Base-by-base conservation (phyloP, 768 basidiomycete genomes). In the Boletus pseudopeckii region DNA sequence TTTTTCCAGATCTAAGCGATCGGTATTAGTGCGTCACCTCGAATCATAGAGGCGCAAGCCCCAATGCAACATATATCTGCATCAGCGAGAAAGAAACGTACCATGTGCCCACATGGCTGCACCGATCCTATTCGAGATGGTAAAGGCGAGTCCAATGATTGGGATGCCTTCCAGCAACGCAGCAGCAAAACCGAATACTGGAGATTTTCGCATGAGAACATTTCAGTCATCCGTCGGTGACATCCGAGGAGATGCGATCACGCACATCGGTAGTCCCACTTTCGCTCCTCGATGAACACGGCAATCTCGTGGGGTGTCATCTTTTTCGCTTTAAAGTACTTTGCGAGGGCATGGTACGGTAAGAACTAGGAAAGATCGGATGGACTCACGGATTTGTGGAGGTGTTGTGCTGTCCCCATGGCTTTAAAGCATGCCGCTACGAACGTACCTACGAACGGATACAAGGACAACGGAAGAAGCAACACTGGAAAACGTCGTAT, bases 101-200 rank as follows among this genome's bases (percentile, higher is more conserved):
- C 26, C 89, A 58, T 86, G 83, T 5, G 90, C 89, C 88, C 92
- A 97, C 94, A 97, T 96, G 1, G 92, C 92, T 3, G 92, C 94
- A 6, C 94, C 93, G 26, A 96, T 81, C 8, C 91, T 79, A 65
- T 96, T 95, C 0, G 92, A 93, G 17, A 96, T 75, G 2, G 85
- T 85, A 66, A 96, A 92, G 10, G 88, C 70, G 5, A 96, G 72
- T 0, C 94, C 94, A 4, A 92, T 63, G 53, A 26, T 8, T 0
- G 94, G 94, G 0, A 96, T 71, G 2, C 80, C 78, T 70, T 97
- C 94, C 3, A 94, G 74, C 6, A 96, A 72, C 0, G 92, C 84
- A 0, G 94, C 90, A 0, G 81, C 69, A 65, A 96, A 94, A 5
- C 94, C 94, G 63, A 97, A 97, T 0, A 79, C 91, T 92, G 38